Percentiles rank a stretch among this genome's conserved stretches.
phyloP scores from a whole-genome alignment of 192 early-diverging fungal species.

The Backusella psychrophila region DNA sequence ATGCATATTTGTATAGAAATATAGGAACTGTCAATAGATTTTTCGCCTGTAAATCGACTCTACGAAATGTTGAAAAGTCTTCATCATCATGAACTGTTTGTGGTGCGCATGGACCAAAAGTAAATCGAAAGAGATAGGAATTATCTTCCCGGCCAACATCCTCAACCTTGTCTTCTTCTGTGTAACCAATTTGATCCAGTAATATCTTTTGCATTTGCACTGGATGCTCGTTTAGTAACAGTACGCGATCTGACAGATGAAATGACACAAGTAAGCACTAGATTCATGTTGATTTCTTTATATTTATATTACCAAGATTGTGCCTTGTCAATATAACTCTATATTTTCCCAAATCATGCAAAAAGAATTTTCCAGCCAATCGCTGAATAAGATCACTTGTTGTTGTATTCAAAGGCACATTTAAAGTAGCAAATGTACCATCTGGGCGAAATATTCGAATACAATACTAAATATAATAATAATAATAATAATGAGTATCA shows the following conservation, averaged over 20 bases:
- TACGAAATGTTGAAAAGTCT: constrained; percentile 43
- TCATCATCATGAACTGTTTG: constrained; percentile 43
- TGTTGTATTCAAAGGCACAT: constrained; percentile 61
- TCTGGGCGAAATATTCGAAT: constrained; percentile 83
- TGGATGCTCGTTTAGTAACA: constrained; percentile 69
- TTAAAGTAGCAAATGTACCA: constrained; percentile 77
- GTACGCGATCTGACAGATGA: constrained; percentile 60
- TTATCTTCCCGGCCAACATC: constrained; percentile 83
- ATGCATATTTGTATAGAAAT: constrained; percentile 67
- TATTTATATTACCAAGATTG: constrained; percentile 23
- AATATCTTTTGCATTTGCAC: constrained; percentile 68
- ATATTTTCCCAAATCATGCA: constrained; percentile 57
- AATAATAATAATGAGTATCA: not conserved
- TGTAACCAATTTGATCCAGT: constrained; percentile 81
- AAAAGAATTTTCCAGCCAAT: constrained; percentile 80
- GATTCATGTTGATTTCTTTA: not conserved
- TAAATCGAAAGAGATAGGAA: constrained; percentile 79
- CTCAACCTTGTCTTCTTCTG: constrained; percentile 71
- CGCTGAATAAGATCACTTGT: constrained; percentile 71
- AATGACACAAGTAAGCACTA: not conserved
- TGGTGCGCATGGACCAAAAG: constrained; percentile 48
- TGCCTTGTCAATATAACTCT: constrained; percentile 15
- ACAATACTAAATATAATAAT: constrained; percentile 38
- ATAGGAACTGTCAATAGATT: constrained; percentile 80
- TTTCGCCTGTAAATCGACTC: constrained; percentile 65